These are phyloP conservation scores for Pogostemon cablin DNA, from an alignment of 257 asterid genomes.

Conservation along the genomic window DNA sequence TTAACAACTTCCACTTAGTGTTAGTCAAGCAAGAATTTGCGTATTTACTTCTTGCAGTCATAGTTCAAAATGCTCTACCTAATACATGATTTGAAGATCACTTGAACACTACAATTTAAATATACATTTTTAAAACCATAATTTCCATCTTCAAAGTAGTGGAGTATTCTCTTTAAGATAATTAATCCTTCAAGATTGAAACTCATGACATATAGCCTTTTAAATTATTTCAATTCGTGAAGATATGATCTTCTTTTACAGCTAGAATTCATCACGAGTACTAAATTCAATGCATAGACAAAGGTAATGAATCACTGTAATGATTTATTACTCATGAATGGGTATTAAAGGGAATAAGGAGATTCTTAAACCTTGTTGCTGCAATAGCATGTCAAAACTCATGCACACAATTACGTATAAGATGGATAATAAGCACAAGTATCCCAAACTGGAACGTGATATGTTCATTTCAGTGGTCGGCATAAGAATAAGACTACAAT, in stretches of 20 bases:
- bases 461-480: conserved; percentile 59
- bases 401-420: conserved; percentile 61
- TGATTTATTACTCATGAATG: conserved; percentile 5
- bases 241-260: neutral
- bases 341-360: conserved; percentile 28
- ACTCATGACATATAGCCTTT: neutral
- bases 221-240: neutral
- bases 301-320: neutral
- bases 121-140: conserved; percentile 9
- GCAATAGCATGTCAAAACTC: conserved; percentile 95
- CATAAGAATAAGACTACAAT: conserved; percentile 30
- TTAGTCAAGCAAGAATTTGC: no score
- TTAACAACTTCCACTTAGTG: no score
- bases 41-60: neutral
- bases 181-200: neutral
- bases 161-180: neutral
- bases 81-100: conserved; percentile 7
- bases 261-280: neutral
- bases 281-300: neutral
- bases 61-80: neutral
- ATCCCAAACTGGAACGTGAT: conserved; percentile 62
- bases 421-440: conserved; percentile 68
- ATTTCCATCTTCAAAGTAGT: conserved; percentile 16
- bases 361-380: conserved; percentile 81
- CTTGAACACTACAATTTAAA: neutral